Conservation (phyloP, 176 grass and related monocot genomes). For the Oropetium thomaeum region DNA sequence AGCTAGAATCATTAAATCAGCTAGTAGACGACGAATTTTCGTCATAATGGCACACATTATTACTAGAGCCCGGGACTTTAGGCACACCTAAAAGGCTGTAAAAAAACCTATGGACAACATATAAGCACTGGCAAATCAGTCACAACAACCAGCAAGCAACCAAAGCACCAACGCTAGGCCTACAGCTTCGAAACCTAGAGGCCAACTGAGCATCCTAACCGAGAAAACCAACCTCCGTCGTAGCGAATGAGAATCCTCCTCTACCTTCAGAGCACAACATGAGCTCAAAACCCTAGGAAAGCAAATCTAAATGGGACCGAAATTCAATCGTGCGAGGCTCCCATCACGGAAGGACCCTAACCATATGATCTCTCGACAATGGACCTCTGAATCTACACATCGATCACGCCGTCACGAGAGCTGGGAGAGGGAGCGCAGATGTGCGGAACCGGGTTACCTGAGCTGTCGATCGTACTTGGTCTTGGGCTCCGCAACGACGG, state of each 20-base stretch:
- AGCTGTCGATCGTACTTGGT: conserved; percentile 85
- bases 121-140: background rate
- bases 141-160: conserved; percentile 10
- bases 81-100: background rate
- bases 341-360: background rate
- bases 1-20: background rate
- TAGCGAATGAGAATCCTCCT: background rate
- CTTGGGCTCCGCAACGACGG: conserved; percentile 51
- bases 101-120: background rate
- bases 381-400: conserved; percentile 17
- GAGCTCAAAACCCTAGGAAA: conserved; percentile 25
- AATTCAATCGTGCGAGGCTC: background rate
- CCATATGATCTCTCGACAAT: background rate
- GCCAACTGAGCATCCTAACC: background rate
- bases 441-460: conserved; percentile 37
- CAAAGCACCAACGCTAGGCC: conserved; percentile 3
- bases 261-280: background rate
- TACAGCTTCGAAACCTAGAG: background rate
- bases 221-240: background rate
- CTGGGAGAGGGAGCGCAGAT: background rate
- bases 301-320: background rate
- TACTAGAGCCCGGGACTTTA: background rate
- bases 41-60: background rate
- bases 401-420: background rate
- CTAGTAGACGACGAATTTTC: background rate